These are phyloP conservation scores for Parathielavia hyrcaniae DNA, from an alignment of 495 filamentous ascomycete genomes.

Conservation along the genomic window DNA sequence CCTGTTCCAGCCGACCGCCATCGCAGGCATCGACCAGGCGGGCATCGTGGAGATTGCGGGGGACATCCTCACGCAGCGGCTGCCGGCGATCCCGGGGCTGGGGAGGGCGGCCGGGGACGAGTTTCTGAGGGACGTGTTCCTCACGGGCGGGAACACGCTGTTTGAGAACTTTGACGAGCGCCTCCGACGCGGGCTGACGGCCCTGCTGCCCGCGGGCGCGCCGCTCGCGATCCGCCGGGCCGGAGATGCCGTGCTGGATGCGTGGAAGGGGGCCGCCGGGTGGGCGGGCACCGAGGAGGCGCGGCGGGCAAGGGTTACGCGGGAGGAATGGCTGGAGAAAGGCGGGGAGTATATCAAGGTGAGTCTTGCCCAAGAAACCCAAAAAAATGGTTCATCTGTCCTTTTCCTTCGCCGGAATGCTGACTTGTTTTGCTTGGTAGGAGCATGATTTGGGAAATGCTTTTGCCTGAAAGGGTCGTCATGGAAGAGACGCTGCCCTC, in stretches of 20 bases:
- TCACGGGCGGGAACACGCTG: conserved; percentile 88
- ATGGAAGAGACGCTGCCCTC: too few species aligned
- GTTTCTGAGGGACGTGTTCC: conserved; percentile 77
- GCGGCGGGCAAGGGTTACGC: conserved; percentile 51
- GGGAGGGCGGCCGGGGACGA: conserved; percentile 45
- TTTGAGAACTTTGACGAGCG: conserved; percentile 84
- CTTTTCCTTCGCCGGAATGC: conserved; percentile 5
- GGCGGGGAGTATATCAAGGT: conserved; percentile 83
- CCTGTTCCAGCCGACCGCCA: conserved; percentile 81
- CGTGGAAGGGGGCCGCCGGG: conserved; percentile 84
- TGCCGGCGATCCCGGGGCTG: conserved; percentile 47
- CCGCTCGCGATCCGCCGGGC: conserved; percentile 62
- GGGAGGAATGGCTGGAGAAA: conserved; percentile 77
- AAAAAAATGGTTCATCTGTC: too few species aligned
- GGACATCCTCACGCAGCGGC: conserved; percentile 74
- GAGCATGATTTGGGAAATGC: conserved; percentile 80
- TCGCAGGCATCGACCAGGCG: conserved; percentile 91
- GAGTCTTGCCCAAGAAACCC: too few species aligned
- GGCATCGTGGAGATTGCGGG: conserved; percentile 85
- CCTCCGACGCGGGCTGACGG: conserved; percentile 62
- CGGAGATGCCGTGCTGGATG: conserved; percentile 68
- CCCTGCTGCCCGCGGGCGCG: conserved; percentile 63
- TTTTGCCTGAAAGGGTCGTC: conserved; percentile 28
- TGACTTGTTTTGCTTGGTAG: conserved; percentile 35
- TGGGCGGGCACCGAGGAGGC: conserved; percentile 56